phyloP scores from a whole-genome alignment of 345 rosid genomes.

The Cardamine occulta region DNA sequence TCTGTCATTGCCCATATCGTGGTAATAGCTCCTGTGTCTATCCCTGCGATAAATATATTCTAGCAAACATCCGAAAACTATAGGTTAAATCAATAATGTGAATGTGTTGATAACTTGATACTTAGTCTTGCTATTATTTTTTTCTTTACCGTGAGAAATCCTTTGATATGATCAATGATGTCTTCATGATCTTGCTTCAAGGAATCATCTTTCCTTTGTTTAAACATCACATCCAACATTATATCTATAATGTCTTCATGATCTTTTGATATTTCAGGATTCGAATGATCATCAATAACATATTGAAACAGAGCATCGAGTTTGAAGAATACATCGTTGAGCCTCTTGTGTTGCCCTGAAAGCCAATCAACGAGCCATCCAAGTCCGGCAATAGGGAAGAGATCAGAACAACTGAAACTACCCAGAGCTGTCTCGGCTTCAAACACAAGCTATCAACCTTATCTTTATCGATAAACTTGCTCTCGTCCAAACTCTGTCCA shows the following conservation, averaged over 20 bases:
- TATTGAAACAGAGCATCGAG: conserved; percentile 33
- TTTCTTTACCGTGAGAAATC: conserved; percentile 27
- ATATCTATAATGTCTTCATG: conserved; percentile 39
- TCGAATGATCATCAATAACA: conserved; percentile 41
- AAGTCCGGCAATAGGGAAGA: conserved; percentile 35
- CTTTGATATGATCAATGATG: conserved; percentile 43
- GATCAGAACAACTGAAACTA: conserved; percentile 39
- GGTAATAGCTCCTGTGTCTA: conserved; percentile 47
- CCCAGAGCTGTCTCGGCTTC: conserved; percentile 35
- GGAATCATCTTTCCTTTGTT: conserved; percentile 9
- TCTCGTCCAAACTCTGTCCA: conserved; percentile 29
- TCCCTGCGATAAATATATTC: conserved; percentile 38
- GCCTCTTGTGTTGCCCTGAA: conserved; percentile 34
- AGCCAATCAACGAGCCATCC: conserved; percentile 39
- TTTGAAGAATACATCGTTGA: conserved; percentile 26
- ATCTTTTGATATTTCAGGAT: conserved; percentile 30
- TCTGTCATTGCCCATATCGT: conserved; percentile 56
- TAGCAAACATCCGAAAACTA: too few species aligned
- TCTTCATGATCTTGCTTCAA: conserved; percentile 13
- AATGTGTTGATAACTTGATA: too few species aligned
- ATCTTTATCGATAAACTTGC: conserved; percentile 32
- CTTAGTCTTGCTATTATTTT: too few species aligned
- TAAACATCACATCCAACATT: conserved; percentile 35
- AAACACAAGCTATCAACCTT: conserved; percentile 33
- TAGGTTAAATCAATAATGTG: too few species aligned